These are phyloP conservation scores for Phytophthora pinifolia DNA, from an alignment of 352 stramenopile genomes.

Conservation along the genomic window DNA sequence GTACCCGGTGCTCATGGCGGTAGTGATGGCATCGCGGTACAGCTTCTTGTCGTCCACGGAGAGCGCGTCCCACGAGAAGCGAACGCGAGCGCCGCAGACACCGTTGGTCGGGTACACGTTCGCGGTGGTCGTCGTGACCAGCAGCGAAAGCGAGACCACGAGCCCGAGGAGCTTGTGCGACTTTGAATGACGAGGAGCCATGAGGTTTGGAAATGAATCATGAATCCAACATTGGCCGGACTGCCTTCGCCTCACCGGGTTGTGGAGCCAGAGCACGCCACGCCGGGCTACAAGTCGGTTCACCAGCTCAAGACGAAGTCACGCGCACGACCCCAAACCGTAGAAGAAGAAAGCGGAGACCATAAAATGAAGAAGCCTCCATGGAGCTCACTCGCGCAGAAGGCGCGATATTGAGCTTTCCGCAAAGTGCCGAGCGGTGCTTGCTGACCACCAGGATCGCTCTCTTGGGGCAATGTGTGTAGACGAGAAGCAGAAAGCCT, in stretches of 20 bases:
- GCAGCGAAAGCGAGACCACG: slow-evolving; percentile 22
- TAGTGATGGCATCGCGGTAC: slow-evolving; percentile 60
- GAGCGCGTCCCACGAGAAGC: slow-evolving; percentile 47
- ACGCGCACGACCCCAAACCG: slow-evolving; percentile 22
- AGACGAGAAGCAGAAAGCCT: slow-evolving; percentile 11
- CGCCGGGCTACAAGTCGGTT: slow-evolving; percentile 4
- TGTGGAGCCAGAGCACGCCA: neutral
- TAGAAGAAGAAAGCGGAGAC: slow-evolving; percentile 21
- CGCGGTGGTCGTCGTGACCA: slow-evolving; percentile 10
- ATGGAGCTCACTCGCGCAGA: too few species aligned
- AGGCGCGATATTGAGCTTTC: slow-evolving; percentile 14
- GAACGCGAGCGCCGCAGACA: slow-evolving; percentile 48
- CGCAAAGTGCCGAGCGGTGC: slow-evolving; percentile 3
- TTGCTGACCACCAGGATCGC: neutral
- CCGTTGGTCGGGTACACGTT: slow-evolving; percentile 24
- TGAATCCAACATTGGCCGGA: slow-evolving; percentile 7
- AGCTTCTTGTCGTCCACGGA: slow-evolving; percentile 52
- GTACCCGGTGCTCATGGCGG: slow-evolving; percentile 49
- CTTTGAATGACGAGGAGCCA: slow-evolving; percentile 19
- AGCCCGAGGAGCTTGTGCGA: slow-evolving; percentile 14
- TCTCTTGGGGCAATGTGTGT: neutral
- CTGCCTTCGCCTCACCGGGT: neutral
- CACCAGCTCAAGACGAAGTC: slow-evolving; percentile 14
- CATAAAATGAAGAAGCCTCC: slow-evolving; percentile 12
- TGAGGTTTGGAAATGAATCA: slow-evolving; percentile 33